Base-by-base conservation (phyloP, 2,329 filamentous ascomycete genomes). In the Ceratocystiopsis sp. region DNA sequence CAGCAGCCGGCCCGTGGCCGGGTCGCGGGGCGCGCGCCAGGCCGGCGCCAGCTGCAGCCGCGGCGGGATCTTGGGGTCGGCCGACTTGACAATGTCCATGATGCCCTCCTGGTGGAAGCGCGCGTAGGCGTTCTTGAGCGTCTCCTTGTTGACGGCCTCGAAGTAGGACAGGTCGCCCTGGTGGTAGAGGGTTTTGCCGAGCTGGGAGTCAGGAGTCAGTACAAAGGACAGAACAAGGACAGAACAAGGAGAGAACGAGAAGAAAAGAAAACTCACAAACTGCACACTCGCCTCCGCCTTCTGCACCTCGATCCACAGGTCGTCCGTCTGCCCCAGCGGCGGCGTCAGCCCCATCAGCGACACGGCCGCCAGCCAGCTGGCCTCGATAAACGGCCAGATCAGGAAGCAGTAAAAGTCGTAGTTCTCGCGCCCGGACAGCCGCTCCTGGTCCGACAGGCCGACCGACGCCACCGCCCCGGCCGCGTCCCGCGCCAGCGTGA, bases 401-500 rank as follows among this genome's bases (percentile, higher is more conserved):
- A 98, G 64, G 68, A 96, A 98, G 63, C 89, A 96, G 63, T 96
- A 96, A 61, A 98, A 98, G 57, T 98, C 91, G 54, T 83, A 98
- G 54, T 95, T 96, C 60, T 98, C 91, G 35, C 89, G 69, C 2
- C 91, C 91, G 8, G 73, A 77, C 29, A 71, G 68, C 16, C 87
- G 72, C 59, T 98, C 91, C 3, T 71, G 63, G 7, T 82, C 74
- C 16, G 82, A 80, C 9, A 98, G 67, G 5, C 85, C 84, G 35
- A 95, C 65, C 44, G 66, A 75, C 1, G 66, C 64, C n/a, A 85
- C 71, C 0, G 70, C 67, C 0, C 67, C 68, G 6, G 66, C 61
- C 35, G 72, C 63, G 6, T 66, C 62, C 14, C 76, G 69, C 12
- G 74, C 72, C 15, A 93, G 64, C 6, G 71, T 69, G 33, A 98